Base-by-base conservation (phyloP, 2,329 filamentous ascomycete genomes). In the Epichloe sibirici region DNA sequence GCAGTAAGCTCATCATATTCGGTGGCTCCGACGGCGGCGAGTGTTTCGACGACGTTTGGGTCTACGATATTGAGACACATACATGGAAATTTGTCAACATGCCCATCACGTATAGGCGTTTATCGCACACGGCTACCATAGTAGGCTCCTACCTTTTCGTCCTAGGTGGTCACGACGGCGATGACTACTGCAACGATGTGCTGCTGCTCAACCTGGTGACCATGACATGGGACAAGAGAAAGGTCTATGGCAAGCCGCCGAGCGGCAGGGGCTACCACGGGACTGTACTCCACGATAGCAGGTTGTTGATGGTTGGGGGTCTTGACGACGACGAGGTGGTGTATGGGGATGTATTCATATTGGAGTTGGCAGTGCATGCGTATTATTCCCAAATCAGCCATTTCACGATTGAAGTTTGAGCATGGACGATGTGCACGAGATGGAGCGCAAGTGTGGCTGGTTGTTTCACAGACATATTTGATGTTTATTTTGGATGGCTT, bases 351-450 rank as follows among this genome's bases (percentile, higher is more conserved):
- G 82, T 84, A 17, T 81, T 77, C 72, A 73, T 85, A 5, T 67
- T 86, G 51, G 83, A 86, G 68, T 68, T 86, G 59, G 83, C 81
- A 2, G 81, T 86, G 11, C 82, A 85, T 65, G 78, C 82, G 39
- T 86, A 86, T 63, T 86, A 85, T 62, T 85, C 82, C 56, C 83
- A 86, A 66, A 86, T 86, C 62, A 85, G 81, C 63, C 82, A 86
- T 65, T 86, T 86, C 59, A 81, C 74, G 40, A 85, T 86, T 59
- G 81, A 85, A 61, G 80, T 86, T 54, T 84, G 55, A 62, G 35
- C 40, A 25, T 13, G 48, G 21, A 11, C 28, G 3, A 44, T 28
- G 31, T 21, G 8, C 21, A 44, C 9, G 17, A 34, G 28, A 15
- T n/a, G 8, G 34, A 3, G 31, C 21, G 31, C 17, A 31, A 8